phyloP scores from a whole-genome alignment of 257 asterid species.

The Primulina eburnea region DNA sequence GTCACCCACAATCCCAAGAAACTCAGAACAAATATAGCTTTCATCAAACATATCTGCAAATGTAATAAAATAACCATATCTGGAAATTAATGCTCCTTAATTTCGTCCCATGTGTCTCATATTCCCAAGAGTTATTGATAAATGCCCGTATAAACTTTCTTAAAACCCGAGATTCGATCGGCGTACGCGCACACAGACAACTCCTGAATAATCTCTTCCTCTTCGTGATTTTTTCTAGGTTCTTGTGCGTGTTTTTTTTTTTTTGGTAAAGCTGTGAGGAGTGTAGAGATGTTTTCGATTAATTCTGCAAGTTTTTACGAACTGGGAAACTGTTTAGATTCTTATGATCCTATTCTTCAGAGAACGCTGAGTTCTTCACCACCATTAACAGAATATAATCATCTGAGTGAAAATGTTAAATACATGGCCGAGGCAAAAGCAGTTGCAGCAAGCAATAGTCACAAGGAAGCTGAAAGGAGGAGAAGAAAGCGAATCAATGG shows the following conservation, averaged over 20 bases:
- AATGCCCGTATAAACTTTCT: conserved; percentile 5
- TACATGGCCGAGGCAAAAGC: conserved; percentile 77
- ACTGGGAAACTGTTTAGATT: conserved; percentile 47
- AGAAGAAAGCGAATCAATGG: conserved; percentile 80
- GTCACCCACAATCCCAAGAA: conserved; percentile 30
- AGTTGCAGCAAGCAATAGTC: conserved; percentile 70
- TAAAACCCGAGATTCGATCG: neutral
- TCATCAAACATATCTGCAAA: neutral
- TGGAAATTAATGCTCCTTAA: neutral
- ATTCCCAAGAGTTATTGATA: neutral
- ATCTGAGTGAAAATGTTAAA: conserved; percentile 25
- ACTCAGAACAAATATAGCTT: neutral
- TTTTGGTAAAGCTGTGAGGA: neutral
- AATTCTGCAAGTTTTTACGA: conserved; percentile 46
- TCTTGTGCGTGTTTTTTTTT: conserved; percentile 13
- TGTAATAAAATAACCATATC: too few species aligned
- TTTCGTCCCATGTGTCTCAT: neutral
- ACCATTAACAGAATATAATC: conserved; percentile 22
- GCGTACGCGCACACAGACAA: neutral
- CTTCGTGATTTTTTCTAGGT: conserved; percentile 3
- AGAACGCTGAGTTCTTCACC: conserved; percentile 21
- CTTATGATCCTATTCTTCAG: conserved; percentile 40
- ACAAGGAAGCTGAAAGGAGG: conserved; percentile 88
- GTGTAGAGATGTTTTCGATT: conserved; percentile 36
- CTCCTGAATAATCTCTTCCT: neutral